Base-by-base conservation (phyloP, 2,329 filamentous ascomycete species). In the Alternaria gaisen region DNA sequence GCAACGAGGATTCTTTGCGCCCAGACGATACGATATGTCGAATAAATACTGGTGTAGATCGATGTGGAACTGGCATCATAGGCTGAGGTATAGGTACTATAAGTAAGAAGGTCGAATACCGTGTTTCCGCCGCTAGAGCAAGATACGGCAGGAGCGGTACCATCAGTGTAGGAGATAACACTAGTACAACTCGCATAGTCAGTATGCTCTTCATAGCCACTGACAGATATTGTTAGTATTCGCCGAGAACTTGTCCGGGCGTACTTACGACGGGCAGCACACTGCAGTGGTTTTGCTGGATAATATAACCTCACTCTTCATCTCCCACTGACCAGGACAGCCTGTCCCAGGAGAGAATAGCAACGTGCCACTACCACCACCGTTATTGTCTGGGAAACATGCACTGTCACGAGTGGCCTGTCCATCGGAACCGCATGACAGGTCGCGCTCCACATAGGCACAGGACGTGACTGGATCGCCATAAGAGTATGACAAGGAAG, bases 211-310 rank as follows among this genome's bases (percentile, higher is more conserved):
- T 5, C 7, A 26, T 52, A 41, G 20, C 24, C 50, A n/a, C 50
- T 52, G 11, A 30, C 6, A 16, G 16, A 41, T 2, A 14, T 24
- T 12, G 16, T 52, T 2, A 52, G 36, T 28, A 16, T 18, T n/a
- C 9, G 16, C 11, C 12, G 36, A 16, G 5, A 30, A 11, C 8
- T 38, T 8, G 16, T 26, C 9, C 12, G 10, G 38, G 4, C 18
- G 6, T 10, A 50, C 44, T 42, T 16, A 56, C 42, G 34, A 56
- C 11, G 54, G 54, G 14, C 54, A 51, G 54, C 54, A 56, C 8
- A 51, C 36, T 41, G 36, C 54, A 12, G 24, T 42, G 18, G 26
- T 42, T 11, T 12, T 26, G 22, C 36, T 16, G 2, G 36, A 30
- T 1, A 7, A 14, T 18, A 51, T 10, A 7, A n/a, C 32, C 34